Base-by-base conservation (phyloP, 1,284 basidiomycete genomes). In the Apiotrichum montevideense region DNA sequence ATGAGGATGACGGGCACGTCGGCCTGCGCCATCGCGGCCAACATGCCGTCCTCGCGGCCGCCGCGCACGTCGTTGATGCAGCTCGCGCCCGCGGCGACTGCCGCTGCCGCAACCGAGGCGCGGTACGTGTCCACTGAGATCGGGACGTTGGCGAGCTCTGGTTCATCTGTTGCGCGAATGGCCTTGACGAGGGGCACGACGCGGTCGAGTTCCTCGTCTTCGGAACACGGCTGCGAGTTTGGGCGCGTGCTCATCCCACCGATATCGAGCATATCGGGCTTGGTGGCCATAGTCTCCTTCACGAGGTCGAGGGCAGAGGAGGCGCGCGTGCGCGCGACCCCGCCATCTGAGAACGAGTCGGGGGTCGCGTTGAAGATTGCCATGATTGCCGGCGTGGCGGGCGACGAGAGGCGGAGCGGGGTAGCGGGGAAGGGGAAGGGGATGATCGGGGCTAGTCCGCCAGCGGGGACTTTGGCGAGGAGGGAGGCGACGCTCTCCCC, bases 41-140 rank as follows among this genome's bases (percentile, higher is more conserved):
- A 83, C 87, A 97, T 92, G 29, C 77, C 77, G 2, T 58, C 62
- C 64, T 83, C 86, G 8, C 79, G 76, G 0, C 83, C 83, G 0
- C 88, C 89, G 59, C 88, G 84, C 0, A 98, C 91, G 67, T 98
- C 95, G 76, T 98, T 98, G 79, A 98, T 88, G 70, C 91, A 88
- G 67, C 87, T 90, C 9, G 90, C 94, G 0, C 96, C 95, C 0
- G 89, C 91, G 5, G 79, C 76, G 6, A 97, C 79, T 0, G 90
- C 88, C 0, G 83, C 83, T 52, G 81, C 77, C 0, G 94, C 93
- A 0, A 98, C 94, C 1, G 83, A 79, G 40, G 85, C 82, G 4
- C 94, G 86, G 80, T 96, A 98, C 0, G 96, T 98, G 74, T 98
- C 94, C 42, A 98, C 80, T 54, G 90, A 94, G 65, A 98, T 84